Evolutionary conservation across 164 flowering plant species (phyloP), one percentile per base, ranked within the genome.

Genomic region (Amborella trichopoda): DNA sequence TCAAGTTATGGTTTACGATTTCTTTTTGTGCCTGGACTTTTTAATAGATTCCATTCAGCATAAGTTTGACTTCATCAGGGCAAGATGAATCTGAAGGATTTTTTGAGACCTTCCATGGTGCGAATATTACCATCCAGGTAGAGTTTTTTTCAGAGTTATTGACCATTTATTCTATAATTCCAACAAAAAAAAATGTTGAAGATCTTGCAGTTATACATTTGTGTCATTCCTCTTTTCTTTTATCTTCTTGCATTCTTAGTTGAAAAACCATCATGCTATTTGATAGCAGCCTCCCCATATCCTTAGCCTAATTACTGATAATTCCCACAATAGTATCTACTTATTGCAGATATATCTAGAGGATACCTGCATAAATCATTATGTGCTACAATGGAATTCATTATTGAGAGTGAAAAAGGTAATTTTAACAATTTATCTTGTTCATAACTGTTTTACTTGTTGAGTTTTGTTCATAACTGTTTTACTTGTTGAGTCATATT

Each of bases 31-130:
- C n/a, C n/a, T n/a, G n/a, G n/a, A n/a, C n/a, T 49, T 33, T 4
- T 19, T 67, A 48, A 44, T 76, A 89, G 97, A 79, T 89, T 49
- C 97, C 95, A 48, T 89, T 89, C 58, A 73, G 88, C 6, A 23
- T 83, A 22, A 23, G 16, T 48, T 40, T 83, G 44, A 81, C 54
- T 50, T 67, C 74, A 37, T 68, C 59, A 34, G 71, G 76, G 27
- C 75, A 72, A 28, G 65, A 63, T 13, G 60, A 58, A 52, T 40
- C 45, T 28, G 93, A 75, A 68, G 77, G 56, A 50, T 78, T 80
- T 50, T 81, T 82, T 59, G 95, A 89, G 70, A 89, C 97, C 48
- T 89, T 77, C 53, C 97, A 89, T 76, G 97, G 94, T 52, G 68
- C 74, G 20, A 64, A 89, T 61, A 81, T 85, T 40, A 80, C 60